phyloP scores from a whole-genome alignment of 352 stramenopile species.

The Pythium myriotylum region DNA sequence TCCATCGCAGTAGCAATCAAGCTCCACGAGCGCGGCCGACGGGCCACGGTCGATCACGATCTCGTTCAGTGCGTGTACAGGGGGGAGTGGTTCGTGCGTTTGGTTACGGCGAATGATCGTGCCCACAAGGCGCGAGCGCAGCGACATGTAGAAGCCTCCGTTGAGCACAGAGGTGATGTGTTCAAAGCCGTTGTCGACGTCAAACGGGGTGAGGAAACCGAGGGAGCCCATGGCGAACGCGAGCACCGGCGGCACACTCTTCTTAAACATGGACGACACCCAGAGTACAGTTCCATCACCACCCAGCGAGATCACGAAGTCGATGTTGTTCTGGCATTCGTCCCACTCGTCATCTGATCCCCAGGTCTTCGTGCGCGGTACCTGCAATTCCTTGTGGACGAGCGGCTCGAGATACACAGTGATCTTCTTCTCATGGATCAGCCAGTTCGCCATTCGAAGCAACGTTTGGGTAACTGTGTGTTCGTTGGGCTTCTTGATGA shows the following conservation, averaged over 20 bases:
- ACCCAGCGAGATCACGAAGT: slow-evolving; percentile 94
- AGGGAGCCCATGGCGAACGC: slow-evolving; percentile 95
- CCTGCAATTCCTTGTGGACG: slow-evolving; percentile 67
- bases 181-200: slow-evolving; percentile 65
- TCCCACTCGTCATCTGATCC: slow-evolving; percentile 58
- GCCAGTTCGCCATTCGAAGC: slow-evolving; percentile 62
- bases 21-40: slow-evolving; percentile 89
- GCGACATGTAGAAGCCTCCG: slow-evolving; percentile 83
- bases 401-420: slow-evolving; percentile 71
- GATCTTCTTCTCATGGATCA: slow-evolving; percentile 75
- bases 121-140: slow-evolving; percentile 74
- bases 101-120: slow-evolving; percentile 71
- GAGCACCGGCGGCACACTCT: slow-evolving; percentile 95
- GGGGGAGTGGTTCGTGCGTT: slow-evolving; percentile 47
- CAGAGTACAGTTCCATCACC: slow-evolving; percentile 94
- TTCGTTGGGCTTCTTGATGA: slow-evolving; percentile 91
- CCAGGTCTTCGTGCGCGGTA: slow-evolving; percentile 71
- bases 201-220: slow-evolving; percentile 96
- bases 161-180: slow-evolving; percentile 77
- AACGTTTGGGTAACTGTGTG: slow-evolving; percentile 73
- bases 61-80: slow-evolving; percentile 97
- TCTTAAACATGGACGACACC: slow-evolving; percentile 85
- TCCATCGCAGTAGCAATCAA: slow-evolving; percentile 98
- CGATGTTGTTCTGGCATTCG: slow-evolving; percentile 75
- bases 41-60: slow-evolving; percentile 97